A percentile compares a stretch with the other conserved stretches of the same genome.
Conservation (phyloP, 352 stramenopile species). For the Globisporangium emineosum region DNA sequence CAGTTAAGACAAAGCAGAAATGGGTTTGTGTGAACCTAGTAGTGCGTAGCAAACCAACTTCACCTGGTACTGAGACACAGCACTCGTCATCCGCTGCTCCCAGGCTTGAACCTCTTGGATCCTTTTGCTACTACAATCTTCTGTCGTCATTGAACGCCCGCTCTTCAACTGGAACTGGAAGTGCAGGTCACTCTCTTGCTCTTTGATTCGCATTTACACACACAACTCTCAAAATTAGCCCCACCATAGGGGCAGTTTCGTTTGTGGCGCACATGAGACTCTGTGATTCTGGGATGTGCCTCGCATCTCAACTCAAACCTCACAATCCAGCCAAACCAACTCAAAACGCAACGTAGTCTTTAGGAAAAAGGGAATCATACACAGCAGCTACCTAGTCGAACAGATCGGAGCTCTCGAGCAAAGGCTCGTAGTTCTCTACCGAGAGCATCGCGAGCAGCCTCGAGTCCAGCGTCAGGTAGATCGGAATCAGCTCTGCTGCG, state of each 20-base stretch:
- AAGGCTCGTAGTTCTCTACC: conserved; percentile 73
- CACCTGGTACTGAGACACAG: conserved; percentile 3
- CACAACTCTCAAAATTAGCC: background rate
- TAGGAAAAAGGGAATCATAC: background rate
- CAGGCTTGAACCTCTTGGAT: background rate
- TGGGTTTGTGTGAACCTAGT: too few relatives aligned
- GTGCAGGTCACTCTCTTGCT: background rate
- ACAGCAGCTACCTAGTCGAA: conserved; percentile 28
- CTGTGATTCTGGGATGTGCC: background rate
- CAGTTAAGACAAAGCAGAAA: background rate
- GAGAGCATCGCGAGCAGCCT: conserved; percentile 75
- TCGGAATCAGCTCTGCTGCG: conserved; percentile 68
- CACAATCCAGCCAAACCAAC: background rate
- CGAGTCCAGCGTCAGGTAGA: conserved; percentile 77
- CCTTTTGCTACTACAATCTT: background rate
- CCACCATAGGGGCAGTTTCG: background rate
- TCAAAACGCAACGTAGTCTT: background rate
- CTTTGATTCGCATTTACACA: background rate
- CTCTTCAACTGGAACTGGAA: background rate
- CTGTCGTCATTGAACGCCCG: background rate
- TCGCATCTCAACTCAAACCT: background rate
- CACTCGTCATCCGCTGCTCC: conserved; percentile 1
- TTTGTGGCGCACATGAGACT: background rate
- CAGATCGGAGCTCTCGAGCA: conserved; percentile 59
- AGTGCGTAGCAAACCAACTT: background rate